Evolutionary conservation across 2,329 filamentous ascomycete species (phyloP).

Genomic region (Ceratocystis huliohia): DNA sequence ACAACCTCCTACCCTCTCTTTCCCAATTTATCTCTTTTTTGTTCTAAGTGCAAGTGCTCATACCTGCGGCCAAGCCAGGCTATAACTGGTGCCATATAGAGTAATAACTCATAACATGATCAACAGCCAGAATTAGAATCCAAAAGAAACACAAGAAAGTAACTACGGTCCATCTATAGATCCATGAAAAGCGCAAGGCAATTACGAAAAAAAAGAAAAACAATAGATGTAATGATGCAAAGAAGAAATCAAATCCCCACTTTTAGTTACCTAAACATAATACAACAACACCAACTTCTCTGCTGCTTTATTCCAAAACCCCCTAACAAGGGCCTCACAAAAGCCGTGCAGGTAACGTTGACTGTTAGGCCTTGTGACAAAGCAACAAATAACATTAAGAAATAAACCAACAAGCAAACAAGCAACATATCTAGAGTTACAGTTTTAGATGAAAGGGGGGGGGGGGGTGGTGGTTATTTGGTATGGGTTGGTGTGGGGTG

Average conservation of each 20-base stretch:
- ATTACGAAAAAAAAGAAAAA: not conserved
- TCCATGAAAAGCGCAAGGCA: not conserved
- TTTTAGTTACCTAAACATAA: not conserved
- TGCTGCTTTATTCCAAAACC: not conserved
- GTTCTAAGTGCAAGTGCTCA: too few relatives aligned
- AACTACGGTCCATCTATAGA: not conserved
- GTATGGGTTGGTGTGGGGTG: too few relatives aligned
- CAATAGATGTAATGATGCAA: not conserved
- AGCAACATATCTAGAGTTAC: not conserved
- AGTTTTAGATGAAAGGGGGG: not conserved
- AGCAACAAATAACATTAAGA: not conserved
- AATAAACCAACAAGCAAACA: not conserved
- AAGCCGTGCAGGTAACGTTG: constrained; percentile 3
- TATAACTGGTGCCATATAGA: not conserved
- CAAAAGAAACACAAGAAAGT: not conserved
- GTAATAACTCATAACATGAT: not conserved
- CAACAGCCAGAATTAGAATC: not conserved
- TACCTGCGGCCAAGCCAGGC: too few relatives aligned
- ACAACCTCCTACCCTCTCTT: too few relatives aligned
- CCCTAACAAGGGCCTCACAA: not conserved
- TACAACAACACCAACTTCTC: not conserved
- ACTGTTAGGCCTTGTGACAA: not conserved
- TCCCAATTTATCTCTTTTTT: too few relatives aligned
- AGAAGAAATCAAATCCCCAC: not conserved
- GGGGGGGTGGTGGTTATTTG: too few relatives aligned